A percentile compares a stretch with the other conserved stretches of the same genome.
These are phyloP conservation scores for Leishmania turanica DNA, from an alignment of 208 protist species.

Conservation along the genomic window DNA sequence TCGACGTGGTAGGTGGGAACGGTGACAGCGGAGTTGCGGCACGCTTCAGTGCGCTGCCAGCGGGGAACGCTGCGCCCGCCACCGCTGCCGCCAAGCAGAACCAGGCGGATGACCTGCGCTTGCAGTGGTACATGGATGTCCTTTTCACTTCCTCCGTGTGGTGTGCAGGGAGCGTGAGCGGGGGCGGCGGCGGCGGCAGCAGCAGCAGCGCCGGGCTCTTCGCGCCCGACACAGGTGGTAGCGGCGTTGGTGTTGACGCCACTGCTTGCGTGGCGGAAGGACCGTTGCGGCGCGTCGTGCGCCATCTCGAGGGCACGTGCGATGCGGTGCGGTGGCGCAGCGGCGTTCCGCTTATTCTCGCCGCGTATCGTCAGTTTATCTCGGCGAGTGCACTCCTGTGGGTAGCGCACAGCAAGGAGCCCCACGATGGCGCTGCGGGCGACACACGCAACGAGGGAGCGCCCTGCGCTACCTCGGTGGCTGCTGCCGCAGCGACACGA, in stretches of 20 bases:
- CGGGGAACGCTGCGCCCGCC: background rate
- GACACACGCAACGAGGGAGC: background rate
- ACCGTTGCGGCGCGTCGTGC: conserved; percentile 6
- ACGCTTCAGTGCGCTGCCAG: background rate
- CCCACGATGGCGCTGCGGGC: background rate
- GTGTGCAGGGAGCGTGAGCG: background rate
- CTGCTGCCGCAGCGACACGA: conserved; percentile 2
- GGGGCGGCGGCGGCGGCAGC: background rate
- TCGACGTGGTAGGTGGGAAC: background rate
- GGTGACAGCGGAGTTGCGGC: background rate
- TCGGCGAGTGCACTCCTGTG: conserved; percentile 21
- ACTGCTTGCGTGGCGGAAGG: conserved; percentile 5
- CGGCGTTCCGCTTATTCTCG: conserved; percentile 8
- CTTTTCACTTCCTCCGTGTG: conserved; percentile 23
- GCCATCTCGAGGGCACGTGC: conserved; percentile 13
- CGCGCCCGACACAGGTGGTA: background rate
- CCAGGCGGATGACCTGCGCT: conserved; percentile 15
- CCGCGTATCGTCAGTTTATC: conserved; percentile 17
- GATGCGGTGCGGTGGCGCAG: conserved; percentile 30
- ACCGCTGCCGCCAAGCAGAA: background rate
- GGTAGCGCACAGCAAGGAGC: background rate
- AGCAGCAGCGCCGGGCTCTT: background rate
- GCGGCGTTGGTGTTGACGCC: background rate
- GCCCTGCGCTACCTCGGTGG: background rate
- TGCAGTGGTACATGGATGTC: conserved; percentile 26